These are phyloP conservation scores for Boletus tylopilopsis DNA, from an alignment of 768 basidiomycete genomes.

Conservation along the genomic window DNA sequence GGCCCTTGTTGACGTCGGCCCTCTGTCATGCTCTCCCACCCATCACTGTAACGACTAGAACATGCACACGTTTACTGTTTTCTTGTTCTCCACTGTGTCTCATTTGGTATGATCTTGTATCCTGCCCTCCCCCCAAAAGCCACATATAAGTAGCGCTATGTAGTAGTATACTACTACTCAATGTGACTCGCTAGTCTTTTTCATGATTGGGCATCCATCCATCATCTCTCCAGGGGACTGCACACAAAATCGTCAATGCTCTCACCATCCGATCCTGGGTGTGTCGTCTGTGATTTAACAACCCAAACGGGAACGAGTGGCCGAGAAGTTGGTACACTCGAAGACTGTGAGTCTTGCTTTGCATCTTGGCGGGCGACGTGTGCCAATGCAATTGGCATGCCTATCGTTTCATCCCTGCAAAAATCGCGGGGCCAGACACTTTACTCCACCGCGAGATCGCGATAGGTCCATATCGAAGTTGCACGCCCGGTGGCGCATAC, in stretches of 20 bases:
- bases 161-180: conserved; percentile 12
- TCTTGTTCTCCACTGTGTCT: conserved; percentile 35
- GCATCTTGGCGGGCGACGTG: conserved; percentile 1
- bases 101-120: conserved; percentile 29
- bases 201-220: background rate
- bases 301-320: background rate
- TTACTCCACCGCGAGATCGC: conserved; percentile 67
- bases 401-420: conserved; percentile 69
- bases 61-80: conserved; percentile 46
- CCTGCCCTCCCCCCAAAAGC: conserved; percentile 12
- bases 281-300: conserved; percentile 3
- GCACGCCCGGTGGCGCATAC: conserved; percentile 16
- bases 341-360: conserved; percentile 4
- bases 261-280: conserved; percentile 5
- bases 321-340: conserved; percentile 4
- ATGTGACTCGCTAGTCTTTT: conserved; percentile 12
- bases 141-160: conserved; percentile 13
- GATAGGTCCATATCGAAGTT: conserved; percentile 58
- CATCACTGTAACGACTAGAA: conserved; percentile 67
- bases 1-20: conserved; percentile 5
- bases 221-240: background rate
- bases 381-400: background rate
- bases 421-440: conserved; percentile 58
- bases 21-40: conserved; percentile 16
- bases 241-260: background rate